These are phyloP conservation scores for Boletus sensibilis DNA, from an alignment of 768 basidiomycete genomes.

Conservation along the genomic window DNA sequence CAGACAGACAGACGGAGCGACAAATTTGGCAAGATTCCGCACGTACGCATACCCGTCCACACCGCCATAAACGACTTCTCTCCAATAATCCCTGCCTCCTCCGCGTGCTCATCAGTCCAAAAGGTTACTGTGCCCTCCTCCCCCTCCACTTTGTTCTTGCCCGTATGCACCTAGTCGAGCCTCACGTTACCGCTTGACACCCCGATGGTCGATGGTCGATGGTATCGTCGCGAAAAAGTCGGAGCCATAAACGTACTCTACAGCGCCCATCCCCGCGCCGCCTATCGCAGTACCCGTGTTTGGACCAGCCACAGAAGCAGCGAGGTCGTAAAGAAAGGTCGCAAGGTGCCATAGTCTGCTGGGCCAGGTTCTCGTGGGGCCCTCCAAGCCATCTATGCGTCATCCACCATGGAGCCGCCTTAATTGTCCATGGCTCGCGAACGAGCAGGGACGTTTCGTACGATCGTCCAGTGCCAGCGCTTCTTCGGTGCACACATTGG, in stretches of 20 bases:
- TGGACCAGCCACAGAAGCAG: conserved; percentile 29
- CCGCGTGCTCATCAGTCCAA: conserved; percentile 49
- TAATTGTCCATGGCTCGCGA: conserved; percentile 53
- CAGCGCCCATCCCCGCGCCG: not conserved
- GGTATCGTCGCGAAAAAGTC: conserved; percentile 38
- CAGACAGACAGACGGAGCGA: conserved; percentile 33
- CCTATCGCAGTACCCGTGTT: conserved; percentile 10
- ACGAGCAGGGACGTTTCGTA: conserved; percentile 49
- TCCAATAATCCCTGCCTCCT: conserved; percentile 59
- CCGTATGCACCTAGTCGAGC: not conserved
- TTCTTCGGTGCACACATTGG: conserved; percentile 20
- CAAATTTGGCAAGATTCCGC: conserved; percentile 73
- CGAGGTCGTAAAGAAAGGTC: conserved; percentile 44
- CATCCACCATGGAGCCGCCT: conserved; percentile 36
- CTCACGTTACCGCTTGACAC: conserved; percentile 18
- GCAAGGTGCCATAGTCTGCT: conserved; percentile 65
- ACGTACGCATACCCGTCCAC: conserved; percentile 74
- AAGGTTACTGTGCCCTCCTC: conserved; percentile 33
- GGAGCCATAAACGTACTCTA: conserved; percentile 9
- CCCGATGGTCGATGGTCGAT: conserved; percentile 35
- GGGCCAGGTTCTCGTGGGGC: conserved; percentile 50
- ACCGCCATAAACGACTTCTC: conserved; percentile 81
- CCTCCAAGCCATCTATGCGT: conserved; percentile 43
- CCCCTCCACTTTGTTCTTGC: not conserved
- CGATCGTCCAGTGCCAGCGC: conserved; percentile 61